Conservation (phyloP, 768 basidiomycete species). For the Lanmaoa rubissima region DNA sequence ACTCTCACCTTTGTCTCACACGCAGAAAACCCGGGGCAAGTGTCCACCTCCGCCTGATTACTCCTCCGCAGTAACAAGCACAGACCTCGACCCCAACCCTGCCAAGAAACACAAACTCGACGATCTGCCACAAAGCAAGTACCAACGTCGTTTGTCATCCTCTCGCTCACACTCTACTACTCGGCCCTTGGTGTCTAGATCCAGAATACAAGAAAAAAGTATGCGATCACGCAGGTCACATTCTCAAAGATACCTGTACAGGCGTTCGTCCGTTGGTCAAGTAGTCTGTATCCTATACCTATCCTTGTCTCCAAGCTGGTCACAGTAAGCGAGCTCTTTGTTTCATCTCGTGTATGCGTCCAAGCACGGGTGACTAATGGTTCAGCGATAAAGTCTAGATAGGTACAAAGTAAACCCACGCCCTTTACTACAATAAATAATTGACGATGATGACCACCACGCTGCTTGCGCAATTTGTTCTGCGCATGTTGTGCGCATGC, state of each 20-base stretch:
- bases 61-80: constrained; percentile 31
- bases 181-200: background rate
- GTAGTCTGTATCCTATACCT: constrained; percentile 17
- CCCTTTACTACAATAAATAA: background rate
- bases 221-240: constrained; percentile 33
- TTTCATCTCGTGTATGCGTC: background rate
- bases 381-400: constrained; percentile 1
- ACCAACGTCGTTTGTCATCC: background rate
- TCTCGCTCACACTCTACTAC: background rate
- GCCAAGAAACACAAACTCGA: constrained; percentile 41
- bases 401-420: constrained; percentile 25
- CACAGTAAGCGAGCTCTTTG: constrained; percentile 14
- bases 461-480: background rate
- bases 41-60: constrained; percentile 44
- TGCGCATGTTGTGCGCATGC: too few species aligned
- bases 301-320: background rate
- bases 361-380: constrained; percentile 11
- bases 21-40: constrained; percentile 61
- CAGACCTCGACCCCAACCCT: constrained; percentile 32
- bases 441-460: constrained; percentile 62
- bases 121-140: constrained; percentile 33
- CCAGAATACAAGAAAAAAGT: constrained; percentile 42
- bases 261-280: constrained; percentile 43
- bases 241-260: constrained; percentile 43
- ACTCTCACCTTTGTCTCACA: too few species aligned